A percentile compares a stretch with the other conserved stretches of the same genome.
Conservation (phyloP, 1,284 basidiomycete species). For the Megacollybia platyphylla region DNA sequence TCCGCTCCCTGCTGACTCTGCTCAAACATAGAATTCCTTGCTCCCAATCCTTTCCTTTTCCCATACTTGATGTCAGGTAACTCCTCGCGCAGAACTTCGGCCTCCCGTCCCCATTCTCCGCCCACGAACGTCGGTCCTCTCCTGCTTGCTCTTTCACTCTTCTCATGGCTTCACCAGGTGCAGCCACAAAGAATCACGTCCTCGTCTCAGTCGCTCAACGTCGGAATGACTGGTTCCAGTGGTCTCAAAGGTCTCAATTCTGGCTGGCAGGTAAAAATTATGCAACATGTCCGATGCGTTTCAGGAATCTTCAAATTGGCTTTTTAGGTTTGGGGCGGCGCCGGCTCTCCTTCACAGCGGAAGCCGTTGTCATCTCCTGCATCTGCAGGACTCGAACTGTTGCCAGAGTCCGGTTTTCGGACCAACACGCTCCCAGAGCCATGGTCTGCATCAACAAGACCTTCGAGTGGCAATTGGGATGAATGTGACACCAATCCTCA, state of each 20-base stretch:
- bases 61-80: slow-evolving; percentile 34
- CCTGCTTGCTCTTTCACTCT: neutral
- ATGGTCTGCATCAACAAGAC: slow-evolving; percentile 35
- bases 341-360: slow-evolving; percentile 35
- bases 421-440: slow-evolving; percentile 27
- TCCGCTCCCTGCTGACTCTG: slow-evolving; percentile 2
- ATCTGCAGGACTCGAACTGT: neutral
- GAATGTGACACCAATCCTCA: slow-evolving; percentile 33
- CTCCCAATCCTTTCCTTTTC: neutral
- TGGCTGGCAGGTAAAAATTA: slow-evolving; percentile 54
- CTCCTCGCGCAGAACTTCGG: slow-evolving; percentile 52
- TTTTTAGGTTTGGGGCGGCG: slow-evolving; percentile 43
- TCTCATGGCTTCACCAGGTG: slow-evolving; percentile 14
- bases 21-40: neutral
- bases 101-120: slow-evolving; percentile 47
- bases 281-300: slow-evolving; percentile 4
- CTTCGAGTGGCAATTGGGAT: slow-evolving; percentile 50
- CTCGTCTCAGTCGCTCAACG: slow-evolving; percentile 30
- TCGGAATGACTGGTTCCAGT: slow-evolving; percentile 33
- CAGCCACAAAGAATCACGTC: slow-evolving; percentile 34
- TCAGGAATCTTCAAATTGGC: slow-evolving; percentile 9
- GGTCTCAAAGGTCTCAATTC: slow-evolving; percentile 42
- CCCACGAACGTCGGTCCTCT: neutral
- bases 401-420: neutral
- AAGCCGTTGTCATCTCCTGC: slow-evolving; percentile 30